Percentiles rank a stretch among this genome's conserved stretches.
phyloP scores from a whole-genome alignment of 1,284 basidiomycete species.

The Termitomyces sp. region DNA sequence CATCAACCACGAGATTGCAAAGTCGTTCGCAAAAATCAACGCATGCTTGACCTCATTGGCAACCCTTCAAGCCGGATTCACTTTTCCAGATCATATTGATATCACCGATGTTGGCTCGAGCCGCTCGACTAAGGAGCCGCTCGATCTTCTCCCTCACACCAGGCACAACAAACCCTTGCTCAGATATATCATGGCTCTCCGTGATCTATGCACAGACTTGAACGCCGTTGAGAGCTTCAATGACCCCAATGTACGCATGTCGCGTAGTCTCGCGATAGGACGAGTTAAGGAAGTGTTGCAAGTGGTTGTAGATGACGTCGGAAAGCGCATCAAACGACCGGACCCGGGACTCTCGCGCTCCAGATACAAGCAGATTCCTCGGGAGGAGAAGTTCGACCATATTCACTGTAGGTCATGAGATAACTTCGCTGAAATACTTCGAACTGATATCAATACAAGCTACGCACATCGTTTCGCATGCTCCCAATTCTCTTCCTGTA shows the following conservation, averaged over 20 bases:
- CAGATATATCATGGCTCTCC: not conserved
- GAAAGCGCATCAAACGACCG: not conserved
- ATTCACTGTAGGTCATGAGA: not conserved
- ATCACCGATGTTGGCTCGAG: not conserved
- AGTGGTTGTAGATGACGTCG: not conserved
- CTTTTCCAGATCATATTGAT: conserved; percentile 4
- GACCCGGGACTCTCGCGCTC: not conserved
- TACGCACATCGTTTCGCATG: not conserved
- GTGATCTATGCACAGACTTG: not conserved
- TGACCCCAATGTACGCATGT: not conserved
- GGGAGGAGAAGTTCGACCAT: not conserved
- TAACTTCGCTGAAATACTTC: not conserved
- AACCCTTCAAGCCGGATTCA: not conserved
- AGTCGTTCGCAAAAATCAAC: conserved; percentile 1
- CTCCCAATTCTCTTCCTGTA: conserved; percentile 2
- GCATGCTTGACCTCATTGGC: not conserved
- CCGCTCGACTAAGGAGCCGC: not conserved
- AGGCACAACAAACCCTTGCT: conserved; percentile 1
- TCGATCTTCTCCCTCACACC: conserved; percentile 3
- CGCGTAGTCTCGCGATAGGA: not conserved
- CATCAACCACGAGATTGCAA: not conserved
- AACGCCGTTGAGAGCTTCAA: not conserved
- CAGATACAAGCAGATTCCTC: not conserved
- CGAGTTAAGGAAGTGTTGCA: conserved; percentile 1
- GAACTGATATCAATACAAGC: not conserved